Conservation (phyloP, 345 rosid species). For the Eucalyptus sp. region DNA sequence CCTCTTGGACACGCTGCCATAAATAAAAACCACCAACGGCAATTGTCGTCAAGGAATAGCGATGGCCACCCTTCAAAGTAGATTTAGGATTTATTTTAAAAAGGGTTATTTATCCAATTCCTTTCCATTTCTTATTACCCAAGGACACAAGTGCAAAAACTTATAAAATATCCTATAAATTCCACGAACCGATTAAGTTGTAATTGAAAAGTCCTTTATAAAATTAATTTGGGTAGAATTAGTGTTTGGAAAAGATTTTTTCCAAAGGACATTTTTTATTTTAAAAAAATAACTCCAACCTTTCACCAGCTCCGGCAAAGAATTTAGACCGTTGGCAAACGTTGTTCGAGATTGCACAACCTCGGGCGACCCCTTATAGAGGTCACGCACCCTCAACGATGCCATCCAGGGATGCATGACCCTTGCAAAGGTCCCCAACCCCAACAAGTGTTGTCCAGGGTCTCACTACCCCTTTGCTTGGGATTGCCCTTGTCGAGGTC, state of each 20-base stretch:
- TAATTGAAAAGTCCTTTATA: not conserved
- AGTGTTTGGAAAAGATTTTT: not conserved
- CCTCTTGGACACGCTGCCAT: not conserved
- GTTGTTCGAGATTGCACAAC: not conserved
- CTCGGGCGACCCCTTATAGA: not conserved
- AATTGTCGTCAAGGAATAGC: not conserved
- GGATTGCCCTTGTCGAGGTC: not conserved
- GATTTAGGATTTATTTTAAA: not conserved
- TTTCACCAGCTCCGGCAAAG: accelerated
- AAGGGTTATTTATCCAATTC: not conserved
- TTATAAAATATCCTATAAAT: not conserved
- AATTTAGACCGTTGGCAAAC: not conserved
- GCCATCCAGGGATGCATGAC: not conserved
- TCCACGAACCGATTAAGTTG: not conserved
- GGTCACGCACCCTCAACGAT: not conserved
- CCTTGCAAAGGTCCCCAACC: too few species aligned
- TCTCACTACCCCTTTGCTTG: too few species aligned
- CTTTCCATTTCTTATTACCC: not conserved
- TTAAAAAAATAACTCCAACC: not conserved
- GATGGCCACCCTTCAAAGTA: not conserved
- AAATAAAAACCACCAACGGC: not conserved
- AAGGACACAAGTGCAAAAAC: not conserved
- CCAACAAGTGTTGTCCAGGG: too few species aligned
- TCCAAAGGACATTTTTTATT: not conserved
- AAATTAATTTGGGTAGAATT: not conserved